Percentiles rank a stretch among this genome's conserved stretches.
Evolutionary conservation across 2,329 filamentous ascomycete species (phyloP).

Genomic region (Westerdykella ornata): DNA sequence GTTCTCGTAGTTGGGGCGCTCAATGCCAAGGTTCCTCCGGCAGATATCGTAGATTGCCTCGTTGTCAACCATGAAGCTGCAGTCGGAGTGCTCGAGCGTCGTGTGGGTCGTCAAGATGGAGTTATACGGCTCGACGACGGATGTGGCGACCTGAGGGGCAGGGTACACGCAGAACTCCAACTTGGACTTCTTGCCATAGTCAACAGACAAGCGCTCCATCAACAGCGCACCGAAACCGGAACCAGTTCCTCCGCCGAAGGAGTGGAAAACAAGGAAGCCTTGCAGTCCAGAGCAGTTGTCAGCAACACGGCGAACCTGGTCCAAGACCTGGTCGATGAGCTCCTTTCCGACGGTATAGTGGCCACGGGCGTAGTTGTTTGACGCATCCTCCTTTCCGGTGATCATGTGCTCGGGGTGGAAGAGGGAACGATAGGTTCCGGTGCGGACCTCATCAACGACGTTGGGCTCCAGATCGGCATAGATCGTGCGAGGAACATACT

Average conservation of each 20-base stretch:
- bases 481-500: constrained; percentile 98
- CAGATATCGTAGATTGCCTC: constrained; percentile 99
- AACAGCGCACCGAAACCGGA: constrained; percentile 97
- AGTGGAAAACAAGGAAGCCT: constrained; percentile 99
- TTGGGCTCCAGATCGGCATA: constrained; percentile 99
- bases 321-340: constrained; percentile 94
- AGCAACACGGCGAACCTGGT: constrained; percentile 95
- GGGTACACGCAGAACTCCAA: constrained; percentile 99
- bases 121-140: constrained; percentile 99
- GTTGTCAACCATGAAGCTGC: constrained; percentile 99
- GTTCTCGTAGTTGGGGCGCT: constrained; percentile 98
- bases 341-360: constrained; percentile 99
- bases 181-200: constrained; percentile 99
- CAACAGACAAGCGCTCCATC: constrained; percentile 97
- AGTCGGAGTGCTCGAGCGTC: constrained; percentile 98
- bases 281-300: constrained; percentile 96
- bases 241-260: constrained; percentile 96
- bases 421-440: constrained; percentile 87
- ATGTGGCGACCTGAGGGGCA: constrained; percentile 91
- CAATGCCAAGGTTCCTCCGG: constrained; percentile 92
- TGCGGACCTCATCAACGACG: constrained; percentile 98
- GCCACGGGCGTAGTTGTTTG: constrained; percentile 99
- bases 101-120: constrained; percentile 98
- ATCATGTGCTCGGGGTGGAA: constrained; percentile 99
- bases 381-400: constrained; percentile 99